phyloP scores from a whole-genome alignment of 148 eudicot genomes.

The Hydrangea macrophylla region DNA sequence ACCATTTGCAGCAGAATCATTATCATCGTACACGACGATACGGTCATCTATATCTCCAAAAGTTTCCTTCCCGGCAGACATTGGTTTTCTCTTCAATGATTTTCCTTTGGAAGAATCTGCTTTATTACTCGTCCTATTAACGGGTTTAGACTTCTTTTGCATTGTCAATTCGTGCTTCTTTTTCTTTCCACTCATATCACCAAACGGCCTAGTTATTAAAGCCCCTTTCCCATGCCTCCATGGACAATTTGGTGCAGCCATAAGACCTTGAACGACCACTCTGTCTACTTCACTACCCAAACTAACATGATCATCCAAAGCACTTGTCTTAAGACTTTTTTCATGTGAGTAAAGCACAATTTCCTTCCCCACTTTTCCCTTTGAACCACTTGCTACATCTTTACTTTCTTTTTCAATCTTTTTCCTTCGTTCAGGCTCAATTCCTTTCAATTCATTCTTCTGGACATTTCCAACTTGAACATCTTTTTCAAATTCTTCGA shows the following conservation, averaged over 20 bases:
- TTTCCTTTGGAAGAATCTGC: slow-evolving; percentile 10
- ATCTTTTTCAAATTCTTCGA: slow-evolving; percentile 10
- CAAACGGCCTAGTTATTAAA: slow-evolving; percentile 9
- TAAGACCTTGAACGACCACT: slow-evolving; percentile 46
- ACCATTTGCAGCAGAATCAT: slow-evolving; percentile 20
- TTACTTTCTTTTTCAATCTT: slow-evolving; percentile 8
- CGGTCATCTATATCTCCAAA: slow-evolving; percentile 14
- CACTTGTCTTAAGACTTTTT: slow-evolving; percentile 22
- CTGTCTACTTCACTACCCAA: slow-evolving; percentile 16
- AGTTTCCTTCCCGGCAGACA: slow-evolving; percentile 13
- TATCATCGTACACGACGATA: slow-evolving; percentile 22
- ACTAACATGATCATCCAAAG: slow-evolving; percentile 17
- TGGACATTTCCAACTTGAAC: slow-evolving; percentile 13
- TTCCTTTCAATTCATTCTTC: slow-evolving; percentile 9
- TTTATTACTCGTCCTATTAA: slow-evolving; percentile 13
- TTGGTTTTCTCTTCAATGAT: slow-evolving; percentile 21
- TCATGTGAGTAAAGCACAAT: slow-evolving; percentile 28
- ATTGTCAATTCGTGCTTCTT: slow-evolving; percentile 19
- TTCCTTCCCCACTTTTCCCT: slow-evolving; percentile 26
- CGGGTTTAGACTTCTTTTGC: slow-evolving; percentile 21
- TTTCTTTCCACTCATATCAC: slow-evolving; percentile 21
- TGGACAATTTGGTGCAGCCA: slow-evolving; percentile 42
- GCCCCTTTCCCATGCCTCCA: slow-evolving; percentile 24
- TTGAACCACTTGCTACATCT: slow-evolving; percentile 11
- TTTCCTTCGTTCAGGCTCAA: slow-evolving; percentile 10